Percentiles rank a stretch among this genome's conserved stretches.
These are phyloP conservation scores for Polyrhizophydium stewartii DNA, from an alignment of 371 early-diverging fungal species.

Conservation along the genomic window DNA sequence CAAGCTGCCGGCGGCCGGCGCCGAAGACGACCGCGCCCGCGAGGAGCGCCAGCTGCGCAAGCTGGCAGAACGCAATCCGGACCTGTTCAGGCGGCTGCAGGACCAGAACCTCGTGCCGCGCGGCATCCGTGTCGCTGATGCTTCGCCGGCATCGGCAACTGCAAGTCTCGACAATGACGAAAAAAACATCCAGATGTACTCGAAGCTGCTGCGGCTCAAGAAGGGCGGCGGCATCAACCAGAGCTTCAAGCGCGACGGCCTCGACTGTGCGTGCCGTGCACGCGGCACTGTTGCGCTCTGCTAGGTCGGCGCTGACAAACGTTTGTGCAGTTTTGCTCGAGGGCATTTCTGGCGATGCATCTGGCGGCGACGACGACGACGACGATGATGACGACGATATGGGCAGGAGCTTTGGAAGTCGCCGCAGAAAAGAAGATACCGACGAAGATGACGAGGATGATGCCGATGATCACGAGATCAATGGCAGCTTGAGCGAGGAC, in stretches of 20 bases:
- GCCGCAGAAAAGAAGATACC: conserved; percentile 3
- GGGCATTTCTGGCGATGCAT: background rate
- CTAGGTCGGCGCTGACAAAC: no score
- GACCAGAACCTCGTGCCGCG: conserved; percentile 53
- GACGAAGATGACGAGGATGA: conserved; percentile 8
- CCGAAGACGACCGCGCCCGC: background rate
- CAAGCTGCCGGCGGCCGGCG: no score
- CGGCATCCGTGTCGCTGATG: conserved; percentile 4
- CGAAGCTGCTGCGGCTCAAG: conserved; percentile 74
- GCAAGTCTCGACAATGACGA: conserved; percentile 38
- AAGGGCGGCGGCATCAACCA: conserved; percentile 19
- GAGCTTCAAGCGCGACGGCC: conserved; percentile 27
- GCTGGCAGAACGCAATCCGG: conserved; percentile 63
- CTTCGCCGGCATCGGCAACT: conserved; percentile 4
- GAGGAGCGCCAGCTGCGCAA: conserved; percentile 49
- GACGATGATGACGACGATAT: conserved; percentile 6
- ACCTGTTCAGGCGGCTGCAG: conserved; percentile 60
- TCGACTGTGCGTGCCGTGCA: conserved; percentile 18
- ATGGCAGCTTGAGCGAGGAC: background rate
- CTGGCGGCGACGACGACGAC: conserved; percentile 1
- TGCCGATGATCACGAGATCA: conserved; percentile 7
- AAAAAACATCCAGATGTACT: conserved; percentile 67
- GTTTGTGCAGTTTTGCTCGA: conserved; percentile 1
- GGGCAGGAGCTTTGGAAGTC: background rate
- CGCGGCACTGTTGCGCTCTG: background rate